Conservation (phyloP, 345 rosid genomes). For the Erysimum cheiranthoides region DNA sequence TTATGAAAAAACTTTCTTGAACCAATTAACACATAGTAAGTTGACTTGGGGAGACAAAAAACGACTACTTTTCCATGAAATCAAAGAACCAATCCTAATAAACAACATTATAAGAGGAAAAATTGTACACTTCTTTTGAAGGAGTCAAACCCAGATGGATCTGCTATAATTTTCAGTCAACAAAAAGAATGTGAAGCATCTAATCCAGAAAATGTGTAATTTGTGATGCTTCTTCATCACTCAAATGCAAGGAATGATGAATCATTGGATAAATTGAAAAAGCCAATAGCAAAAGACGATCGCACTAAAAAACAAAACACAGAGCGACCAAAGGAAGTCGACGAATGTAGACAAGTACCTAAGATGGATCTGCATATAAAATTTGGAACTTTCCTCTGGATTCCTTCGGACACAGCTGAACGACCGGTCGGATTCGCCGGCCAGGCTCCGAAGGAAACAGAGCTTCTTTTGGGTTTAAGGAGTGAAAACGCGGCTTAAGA, state of each 20-base stretch:
- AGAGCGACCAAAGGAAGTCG: not conserved
- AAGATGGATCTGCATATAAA: constrained; percentile 6
- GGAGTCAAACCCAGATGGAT: constrained; percentile 23
- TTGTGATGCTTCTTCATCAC: constrained; percentile 9
- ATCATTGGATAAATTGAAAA: not conserved
- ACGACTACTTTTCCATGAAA: constrained; percentile 1
- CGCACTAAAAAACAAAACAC: not conserved
- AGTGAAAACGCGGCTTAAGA: constrained; percentile 33
- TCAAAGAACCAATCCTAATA: not conserved
- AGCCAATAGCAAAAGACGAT: constrained; percentile 20
- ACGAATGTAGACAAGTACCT: constrained; percentile 31
- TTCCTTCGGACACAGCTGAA: constrained; percentile 36
- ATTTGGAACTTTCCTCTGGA: not conserved
- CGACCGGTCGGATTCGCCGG: constrained; percentile 40
- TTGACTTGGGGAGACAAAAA: constrained; percentile 18
- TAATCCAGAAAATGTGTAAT: constrained; percentile 1
- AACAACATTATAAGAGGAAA: constrained; percentile 1
- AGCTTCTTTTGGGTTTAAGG: not conserved
- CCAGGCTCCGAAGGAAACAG: constrained; percentile 25
- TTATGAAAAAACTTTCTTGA: constrained; percentile 7
- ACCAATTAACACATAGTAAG: not conserved
- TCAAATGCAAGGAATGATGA: constrained; percentile 20
- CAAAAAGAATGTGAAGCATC: not conserved
- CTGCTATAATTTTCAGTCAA: not conserved
- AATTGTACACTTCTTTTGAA: not conserved